Evolutionary conservation across 129 eudicot species (phyloP).

Genomic region (Oenanthe sinensis): DNA sequence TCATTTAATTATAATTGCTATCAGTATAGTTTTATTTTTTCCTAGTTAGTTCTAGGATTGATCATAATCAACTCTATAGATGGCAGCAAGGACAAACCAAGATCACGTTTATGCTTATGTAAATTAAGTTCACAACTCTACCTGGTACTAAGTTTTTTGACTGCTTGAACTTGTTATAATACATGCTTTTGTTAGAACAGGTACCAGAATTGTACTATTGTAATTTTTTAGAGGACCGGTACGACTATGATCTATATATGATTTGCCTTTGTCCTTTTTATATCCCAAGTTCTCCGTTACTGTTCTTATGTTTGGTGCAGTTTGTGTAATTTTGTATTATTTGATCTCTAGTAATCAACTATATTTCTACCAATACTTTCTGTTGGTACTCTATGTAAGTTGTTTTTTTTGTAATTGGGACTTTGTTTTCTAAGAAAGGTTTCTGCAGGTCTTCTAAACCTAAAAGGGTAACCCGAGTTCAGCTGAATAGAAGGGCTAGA

Average conservation of each 20-base stretch:
- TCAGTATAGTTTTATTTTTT: not conserved
- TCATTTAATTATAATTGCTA: not conserved
- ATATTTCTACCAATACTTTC: not conserved
- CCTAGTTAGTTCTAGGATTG: not conserved
- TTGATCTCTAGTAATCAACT: not conserved
- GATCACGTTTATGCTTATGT: not conserved
- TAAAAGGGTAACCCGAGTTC: slow-evolving; percentile 66
- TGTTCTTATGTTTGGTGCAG: not conserved
- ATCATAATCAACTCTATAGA: not conserved
- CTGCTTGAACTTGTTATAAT: not conserved
- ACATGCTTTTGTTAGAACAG: not conserved
- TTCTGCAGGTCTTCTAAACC: slow-evolving; percentile 52
- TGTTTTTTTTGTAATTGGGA: not conserved
- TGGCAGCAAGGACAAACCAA: not conserved
- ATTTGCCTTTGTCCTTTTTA: not conserved
- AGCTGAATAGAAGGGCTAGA: slow-evolving; percentile 54
- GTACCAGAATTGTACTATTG: not conserved
- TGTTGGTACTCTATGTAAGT: not conserved
- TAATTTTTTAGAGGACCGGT: not conserved
- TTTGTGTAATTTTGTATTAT: not conserved
- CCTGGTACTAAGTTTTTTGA: not conserved
- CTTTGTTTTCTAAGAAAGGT: not conserved
- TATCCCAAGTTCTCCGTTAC: not conserved
- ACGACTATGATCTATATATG: not conserved
- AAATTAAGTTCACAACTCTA: not conserved